Evolutionary conservation across 2,329 filamentous ascomycete species (phyloP), one percentile per base, ranked within the genome.

Genomic region (Claviceps monticola): DNA sequence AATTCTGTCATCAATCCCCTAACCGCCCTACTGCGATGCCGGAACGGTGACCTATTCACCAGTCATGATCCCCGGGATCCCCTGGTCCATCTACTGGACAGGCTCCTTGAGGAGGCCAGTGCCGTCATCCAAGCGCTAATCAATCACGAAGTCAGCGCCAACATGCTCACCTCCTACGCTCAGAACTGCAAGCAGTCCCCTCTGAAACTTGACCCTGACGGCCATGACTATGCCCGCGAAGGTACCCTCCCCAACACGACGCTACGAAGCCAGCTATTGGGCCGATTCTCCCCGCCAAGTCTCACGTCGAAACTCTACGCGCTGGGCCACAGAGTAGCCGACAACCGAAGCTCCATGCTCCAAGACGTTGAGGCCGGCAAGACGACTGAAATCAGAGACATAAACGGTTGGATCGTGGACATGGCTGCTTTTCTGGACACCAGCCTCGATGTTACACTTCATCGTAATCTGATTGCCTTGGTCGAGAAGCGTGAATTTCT

Each of bases 1-100:
- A 95, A 95, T 62, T 75, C 80, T 38, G 72, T 90, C 36, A 80
- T 96, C 60, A 94, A 95, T 62, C 88, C 91, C 0, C 69, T 96
- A n/a, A 93, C 88, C 0, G 84, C 83, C 0, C 68, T 96, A 9
- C 72, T 93, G 51, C 76, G 85, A 51, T 84, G 83, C 62, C 79
- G 79, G 55, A 96, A 96, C 59, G 88, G 89, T n/a, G 74, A 75
- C 5, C 65, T 96, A 0, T 80, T 95, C 16, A 74, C 45, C 13
- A 52, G 43, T 26, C 13, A 17, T 11, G 44, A 54, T 26, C 48
- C 73, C 53, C 57, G 61, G 7, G 61, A 64, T 9, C 66, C 72
- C 14, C 62, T 86, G 16, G 74, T 75, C 0, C 72, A 71, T 26
- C 72, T 86, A 5, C 82, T 90, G 61, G 79, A 84, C 45, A 69